A percentile compares a stretch with the other conserved stretches of the same genome.
These are phyloP conservation scores for Serendipita vermifera DNA, from an alignment of 768 basidiomycete species.

Conservation along the genomic window DNA sequence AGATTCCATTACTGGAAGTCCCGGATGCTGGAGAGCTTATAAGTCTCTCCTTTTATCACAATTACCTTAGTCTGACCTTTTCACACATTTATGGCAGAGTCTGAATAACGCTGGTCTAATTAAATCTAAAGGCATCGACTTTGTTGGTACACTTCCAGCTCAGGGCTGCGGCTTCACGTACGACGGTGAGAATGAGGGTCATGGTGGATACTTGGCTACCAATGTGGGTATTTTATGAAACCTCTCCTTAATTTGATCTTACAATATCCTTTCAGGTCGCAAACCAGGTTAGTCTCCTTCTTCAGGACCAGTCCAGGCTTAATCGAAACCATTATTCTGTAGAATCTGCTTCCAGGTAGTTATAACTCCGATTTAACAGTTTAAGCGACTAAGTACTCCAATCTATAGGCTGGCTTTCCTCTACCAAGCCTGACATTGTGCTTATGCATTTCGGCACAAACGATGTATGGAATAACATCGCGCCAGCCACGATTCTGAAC, in stretches of 20 bases:
- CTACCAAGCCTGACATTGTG: neutral
- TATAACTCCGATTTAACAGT: neutral
- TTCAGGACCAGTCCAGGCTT: no score
- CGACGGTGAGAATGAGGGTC: conserved; percentile 1
- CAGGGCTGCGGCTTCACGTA: neutral
- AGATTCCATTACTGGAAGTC: conserved; percentile 1
- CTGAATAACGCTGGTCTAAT: neutral
- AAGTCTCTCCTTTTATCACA: no score
- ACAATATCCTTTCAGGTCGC: neutral
- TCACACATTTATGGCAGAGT: neutral
- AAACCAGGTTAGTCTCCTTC: neutral
- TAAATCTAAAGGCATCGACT: conserved; percentile 3
- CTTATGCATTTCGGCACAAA: conserved; percentile 4
- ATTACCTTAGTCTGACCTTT: no score
- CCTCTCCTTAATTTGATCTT: neutral
- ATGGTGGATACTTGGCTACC: neutral
- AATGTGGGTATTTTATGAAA: neutral
- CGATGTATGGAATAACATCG: neutral
- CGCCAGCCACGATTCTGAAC: neutral
- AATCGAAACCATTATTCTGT: neutral
- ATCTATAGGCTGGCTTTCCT: neutral
- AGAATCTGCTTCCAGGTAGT: neutral
- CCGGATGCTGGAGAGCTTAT: neutral
- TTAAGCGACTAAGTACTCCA: neutral
- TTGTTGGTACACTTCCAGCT: neutral